phyloP scores from a whole-genome alignment of 208 protist species.

The Leishmania turanica region DNA sequence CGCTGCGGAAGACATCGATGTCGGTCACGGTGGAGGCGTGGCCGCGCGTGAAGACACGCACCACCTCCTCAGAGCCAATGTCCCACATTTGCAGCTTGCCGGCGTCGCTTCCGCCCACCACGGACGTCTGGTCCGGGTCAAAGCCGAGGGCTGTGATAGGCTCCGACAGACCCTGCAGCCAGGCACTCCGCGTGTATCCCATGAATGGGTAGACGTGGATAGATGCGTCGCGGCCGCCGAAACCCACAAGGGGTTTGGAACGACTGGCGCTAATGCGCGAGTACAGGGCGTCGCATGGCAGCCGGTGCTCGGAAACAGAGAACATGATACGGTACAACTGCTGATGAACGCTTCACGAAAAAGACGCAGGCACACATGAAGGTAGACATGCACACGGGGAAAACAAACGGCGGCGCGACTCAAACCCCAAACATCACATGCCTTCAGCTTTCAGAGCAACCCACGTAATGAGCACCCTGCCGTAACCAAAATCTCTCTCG shows the following conservation, averaged over 20 bases:
- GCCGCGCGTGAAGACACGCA: conserved; percentile 60
- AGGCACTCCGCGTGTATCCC: conserved; percentile 47
- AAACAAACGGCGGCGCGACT: background rate
- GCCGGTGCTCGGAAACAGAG: conserved; percentile 36
- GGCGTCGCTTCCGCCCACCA: conserved; percentile 64
- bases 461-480: background rate
- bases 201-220: conserved; percentile 74
- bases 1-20: conserved; percentile 60
- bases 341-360: background rate
- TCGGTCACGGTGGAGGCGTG: conserved; percentile 73
- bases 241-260: conserved; percentile 62
- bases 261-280: conserved; percentile 59
- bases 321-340: conserved; percentile 25
- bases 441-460: background rate
- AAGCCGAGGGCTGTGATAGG: conserved; percentile 72
- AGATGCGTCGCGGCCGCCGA: conserved; percentile 61
- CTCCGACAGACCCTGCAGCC: conserved; percentile 53
- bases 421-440: conserved; percentile 5
- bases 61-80: conserved; percentile 53
- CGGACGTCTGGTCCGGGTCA: conserved; percentile 50
- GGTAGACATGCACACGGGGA: background rate
- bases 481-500: background rate
- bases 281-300: conserved; percentile 68
- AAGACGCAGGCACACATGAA: conserved; percentile 5
- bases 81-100: conserved; percentile 76